Conservation (phyloP, 257 asterid species). For the Penstemon davidsonii region DNA sequence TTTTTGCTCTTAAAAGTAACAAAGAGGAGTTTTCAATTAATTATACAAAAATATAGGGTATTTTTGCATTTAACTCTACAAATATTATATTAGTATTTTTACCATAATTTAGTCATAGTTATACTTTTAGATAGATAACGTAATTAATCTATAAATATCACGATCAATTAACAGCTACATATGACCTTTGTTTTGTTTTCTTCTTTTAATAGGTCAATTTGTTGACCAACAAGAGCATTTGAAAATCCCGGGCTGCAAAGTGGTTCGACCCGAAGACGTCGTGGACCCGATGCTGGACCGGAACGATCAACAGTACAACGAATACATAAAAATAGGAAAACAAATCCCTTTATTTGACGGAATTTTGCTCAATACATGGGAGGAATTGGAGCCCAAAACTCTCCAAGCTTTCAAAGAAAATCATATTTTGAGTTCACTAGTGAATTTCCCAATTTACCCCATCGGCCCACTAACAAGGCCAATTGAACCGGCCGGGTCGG, state of each 20-base stretch:
- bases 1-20: too few relatives aligned
- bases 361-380: conserved; percentile 67
- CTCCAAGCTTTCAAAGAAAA: conserved; percentile 46
- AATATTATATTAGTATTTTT: too few relatives aligned
- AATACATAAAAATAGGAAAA: conserved; percentile 32
- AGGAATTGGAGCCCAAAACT: conserved; percentile 48
- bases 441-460: conserved; percentile 50
- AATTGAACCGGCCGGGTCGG: conserved; percentile 10
- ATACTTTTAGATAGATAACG: too few relatives aligned
- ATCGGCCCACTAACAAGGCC: conserved; percentile 60
- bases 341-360: conserved; percentile 46
- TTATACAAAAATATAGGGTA: too few relatives aligned
- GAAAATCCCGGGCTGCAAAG: conserved; percentile 61
- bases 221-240: conserved; percentile 41
- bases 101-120: too few relatives aligned
- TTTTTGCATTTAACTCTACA: too few relatives aligned
- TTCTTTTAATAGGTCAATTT: conserved; percentile 31
- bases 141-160: too few relatives aligned
- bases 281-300: conserved; percentile 69
- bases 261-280: conserved; percentile 65
- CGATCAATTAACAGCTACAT: too few relatives aligned
- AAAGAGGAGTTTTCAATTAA: too few relatives aligned
- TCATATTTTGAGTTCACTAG: conserved; percentile 24
- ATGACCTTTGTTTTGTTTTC: too few relatives aligned
- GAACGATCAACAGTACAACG: conserved; percentile 43